Percentiles rank a stretch among this genome's conserved stretches.
Evolutionary conservation across 306 rosid genomes (phyloP).

Genomic region (Begonia loranthoides): DNA sequence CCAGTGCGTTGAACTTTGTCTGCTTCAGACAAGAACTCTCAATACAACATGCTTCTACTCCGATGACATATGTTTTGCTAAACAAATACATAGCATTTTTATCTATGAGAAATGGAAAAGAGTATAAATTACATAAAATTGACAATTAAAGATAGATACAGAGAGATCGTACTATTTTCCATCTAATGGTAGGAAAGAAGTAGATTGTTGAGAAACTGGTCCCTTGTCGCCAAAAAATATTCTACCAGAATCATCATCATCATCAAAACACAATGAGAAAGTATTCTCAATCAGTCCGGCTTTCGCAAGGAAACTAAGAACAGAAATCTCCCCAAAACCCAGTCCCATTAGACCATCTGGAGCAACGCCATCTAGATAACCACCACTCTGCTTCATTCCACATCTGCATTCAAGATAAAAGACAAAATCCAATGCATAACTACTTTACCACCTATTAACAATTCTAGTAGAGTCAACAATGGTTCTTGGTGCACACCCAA

Average conservation of each 20-base stretch:
- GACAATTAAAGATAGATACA: not conserved
- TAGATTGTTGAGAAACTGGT: slow-evolving; percentile 49
- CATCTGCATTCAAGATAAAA: slow-evolving; percentile 44
- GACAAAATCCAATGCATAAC: slow-evolving; percentile 1
- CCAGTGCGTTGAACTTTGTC: slow-evolving; percentile 26
- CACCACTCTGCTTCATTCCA: slow-evolving; percentile 96
- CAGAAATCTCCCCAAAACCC: slow-evolving; percentile 77
- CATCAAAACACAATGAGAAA: slow-evolving; percentile 69
- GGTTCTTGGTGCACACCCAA: slow-evolving; percentile 46
- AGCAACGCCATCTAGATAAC: slow-evolving; percentile 80
- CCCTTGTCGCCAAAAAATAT: slow-evolving; percentile 85
- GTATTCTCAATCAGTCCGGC: slow-evolving; percentile 61
- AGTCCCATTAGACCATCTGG: slow-evolving; percentile 93
- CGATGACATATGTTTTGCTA: slow-evolving; percentile 29
- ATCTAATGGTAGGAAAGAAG: slow-evolving; percentile 57
- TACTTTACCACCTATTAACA: not conserved
- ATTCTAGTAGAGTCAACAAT: not conserved
- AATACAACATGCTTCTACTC: slow-evolving; percentile 39
- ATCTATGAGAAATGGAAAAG: not conserved
- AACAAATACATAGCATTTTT: slow-evolving; percentile 6
- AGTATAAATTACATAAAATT: not conserved
- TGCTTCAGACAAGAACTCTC: slow-evolving; percentile 36
- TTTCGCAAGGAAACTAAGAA: slow-evolving; percentile 76
- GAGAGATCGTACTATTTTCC: slow-evolving; percentile 47
- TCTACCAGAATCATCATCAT: slow-evolving; percentile 74